Evolutionary conservation across 306 rosid genomes (phyloP).

Genomic region (Castanospermum australe): DNA sequence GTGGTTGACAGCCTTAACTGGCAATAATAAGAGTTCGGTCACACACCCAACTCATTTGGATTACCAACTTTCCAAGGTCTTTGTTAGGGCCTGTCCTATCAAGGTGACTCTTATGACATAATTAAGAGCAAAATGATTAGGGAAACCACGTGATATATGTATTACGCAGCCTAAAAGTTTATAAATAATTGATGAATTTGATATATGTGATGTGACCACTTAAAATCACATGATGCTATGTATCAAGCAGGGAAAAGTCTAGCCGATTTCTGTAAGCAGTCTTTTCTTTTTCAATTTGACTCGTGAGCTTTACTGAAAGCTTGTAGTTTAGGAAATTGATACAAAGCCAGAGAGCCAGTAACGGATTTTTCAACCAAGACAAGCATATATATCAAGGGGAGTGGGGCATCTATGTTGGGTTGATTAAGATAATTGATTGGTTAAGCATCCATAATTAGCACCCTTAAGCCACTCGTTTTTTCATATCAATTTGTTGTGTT

Average conservation of each 20-base stretch:
- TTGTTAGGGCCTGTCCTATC: not conserved
- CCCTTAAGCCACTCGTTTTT: conserved; percentile 20
- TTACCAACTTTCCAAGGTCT: not conserved
- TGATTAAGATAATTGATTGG: conserved; percentile 41
- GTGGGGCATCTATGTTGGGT: conserved; percentile 46
- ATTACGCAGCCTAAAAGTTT: conserved; percentile 8
- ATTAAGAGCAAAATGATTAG: conserved; percentile 22
- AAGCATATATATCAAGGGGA: conserved; percentile 9
- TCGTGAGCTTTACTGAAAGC: conserved; percentile 29
- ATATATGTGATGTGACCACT: conserved; percentile 21
- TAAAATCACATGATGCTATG: conserved; percentile 30
- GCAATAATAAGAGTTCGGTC: not conserved
- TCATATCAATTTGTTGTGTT: not conserved
- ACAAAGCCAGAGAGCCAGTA: not conserved
- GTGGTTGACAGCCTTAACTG: conserved; percentile 22
- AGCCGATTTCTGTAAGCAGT: conserved; percentile 15
- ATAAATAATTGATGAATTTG: conserved; percentile 29
- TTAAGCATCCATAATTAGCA: conserved; percentile 36
- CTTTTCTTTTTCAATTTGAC: conserved; percentile 36
- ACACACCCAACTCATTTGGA: not conserved
- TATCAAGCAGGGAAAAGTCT: conserved; percentile 22
- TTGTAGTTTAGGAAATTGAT: conserved; percentile 34
- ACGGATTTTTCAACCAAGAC: conserved; percentile 47
- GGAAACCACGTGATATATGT: conserved; percentile 21
- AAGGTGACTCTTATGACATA: not conserved